These are phyloP conservation scores for Jaltomata sinuosa DNA, from an alignment of 257 asterid genomes.

Conservation along the genomic window DNA sequence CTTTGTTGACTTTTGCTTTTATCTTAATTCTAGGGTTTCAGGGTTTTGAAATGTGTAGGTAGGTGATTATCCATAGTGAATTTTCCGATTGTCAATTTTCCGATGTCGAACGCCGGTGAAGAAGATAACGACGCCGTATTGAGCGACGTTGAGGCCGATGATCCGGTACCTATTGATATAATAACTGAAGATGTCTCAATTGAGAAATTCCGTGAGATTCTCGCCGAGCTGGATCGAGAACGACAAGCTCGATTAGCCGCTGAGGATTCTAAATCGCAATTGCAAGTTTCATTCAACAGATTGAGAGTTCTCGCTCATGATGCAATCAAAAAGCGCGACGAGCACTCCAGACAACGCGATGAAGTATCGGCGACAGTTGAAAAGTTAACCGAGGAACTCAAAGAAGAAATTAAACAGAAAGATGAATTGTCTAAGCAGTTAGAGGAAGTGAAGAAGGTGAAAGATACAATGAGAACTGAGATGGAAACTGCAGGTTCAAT, in stretches of 20 bases:
- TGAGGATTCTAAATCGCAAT: constrained; percentile 57
- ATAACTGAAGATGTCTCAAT: constrained; percentile 34
- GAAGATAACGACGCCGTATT: constrained; percentile 65
- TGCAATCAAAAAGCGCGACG: constrained; percentile 85
- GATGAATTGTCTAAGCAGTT: constrained; percentile 47
- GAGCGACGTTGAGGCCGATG: constrained; percentile 95
- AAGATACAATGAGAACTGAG: constrained; percentile 53
- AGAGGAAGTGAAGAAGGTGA: constrained; percentile 51
- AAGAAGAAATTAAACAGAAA: constrained; percentile 36
- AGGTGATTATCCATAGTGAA: background rate
- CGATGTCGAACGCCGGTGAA: constrained; percentile 48
- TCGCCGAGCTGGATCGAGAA: constrained; percentile 88
- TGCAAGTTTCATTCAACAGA: constrained; percentile 65
- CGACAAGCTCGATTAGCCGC: constrained; percentile 63
- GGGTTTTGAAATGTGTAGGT: background rate
- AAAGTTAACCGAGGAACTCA: constrained; percentile 27
- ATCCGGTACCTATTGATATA: constrained; percentile 44
- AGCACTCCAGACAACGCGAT: constrained; percentile 67
- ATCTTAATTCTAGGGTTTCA: background rate
- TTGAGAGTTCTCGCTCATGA: constrained; percentile 79
- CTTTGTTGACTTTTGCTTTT: background rate
- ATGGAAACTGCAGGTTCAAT: constrained; percentile 82
- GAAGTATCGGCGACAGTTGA: constrained; percentile 52
- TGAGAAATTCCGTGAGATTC: constrained; percentile 55
- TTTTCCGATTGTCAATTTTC: background rate